Conservation (phyloP, 164 flowering plant genomes). For the Litsea cubeba region DNA sequence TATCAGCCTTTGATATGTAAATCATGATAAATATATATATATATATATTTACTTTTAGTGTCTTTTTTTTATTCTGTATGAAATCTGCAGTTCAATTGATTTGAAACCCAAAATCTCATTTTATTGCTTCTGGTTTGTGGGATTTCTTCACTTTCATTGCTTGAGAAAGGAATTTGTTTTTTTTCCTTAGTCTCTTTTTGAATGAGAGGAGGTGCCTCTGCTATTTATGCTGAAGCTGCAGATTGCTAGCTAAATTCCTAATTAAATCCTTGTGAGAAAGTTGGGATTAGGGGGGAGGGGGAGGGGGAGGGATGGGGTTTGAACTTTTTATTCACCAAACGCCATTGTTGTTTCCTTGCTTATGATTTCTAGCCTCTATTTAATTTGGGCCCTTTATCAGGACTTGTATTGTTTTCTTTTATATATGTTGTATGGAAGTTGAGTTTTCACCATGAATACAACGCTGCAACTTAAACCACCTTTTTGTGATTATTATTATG, state of each 20-base stretch:
- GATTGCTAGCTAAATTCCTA: not conserved
- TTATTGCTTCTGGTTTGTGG: not conserved
- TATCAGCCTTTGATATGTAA: not conserved
- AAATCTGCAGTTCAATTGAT: no score
- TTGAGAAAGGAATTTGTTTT: no score
- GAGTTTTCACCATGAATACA: not conserved
- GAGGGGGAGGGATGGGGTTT: no score
- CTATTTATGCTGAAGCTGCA: not conserved
- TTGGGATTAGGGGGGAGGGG: no score
- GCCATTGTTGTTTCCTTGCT: not conserved
- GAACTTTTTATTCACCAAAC: no score
- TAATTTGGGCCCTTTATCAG: not conserved
- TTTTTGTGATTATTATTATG: not conserved
- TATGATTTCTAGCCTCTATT: not conserved
- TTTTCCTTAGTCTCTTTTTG: not conserved
- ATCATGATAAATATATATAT: not conserved
- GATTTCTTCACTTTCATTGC: not conserved
- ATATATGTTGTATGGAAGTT: not conserved
- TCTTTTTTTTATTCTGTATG: not conserved
- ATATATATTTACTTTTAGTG: no score
- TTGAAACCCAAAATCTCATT: not conserved
- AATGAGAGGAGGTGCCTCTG: not conserved
- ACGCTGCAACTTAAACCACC: not conserved
- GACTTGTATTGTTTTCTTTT: not conserved
- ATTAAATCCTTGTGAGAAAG: not conserved